Conservation (phyloP, 306 rosid species). For the Prunus persica region DNA sequence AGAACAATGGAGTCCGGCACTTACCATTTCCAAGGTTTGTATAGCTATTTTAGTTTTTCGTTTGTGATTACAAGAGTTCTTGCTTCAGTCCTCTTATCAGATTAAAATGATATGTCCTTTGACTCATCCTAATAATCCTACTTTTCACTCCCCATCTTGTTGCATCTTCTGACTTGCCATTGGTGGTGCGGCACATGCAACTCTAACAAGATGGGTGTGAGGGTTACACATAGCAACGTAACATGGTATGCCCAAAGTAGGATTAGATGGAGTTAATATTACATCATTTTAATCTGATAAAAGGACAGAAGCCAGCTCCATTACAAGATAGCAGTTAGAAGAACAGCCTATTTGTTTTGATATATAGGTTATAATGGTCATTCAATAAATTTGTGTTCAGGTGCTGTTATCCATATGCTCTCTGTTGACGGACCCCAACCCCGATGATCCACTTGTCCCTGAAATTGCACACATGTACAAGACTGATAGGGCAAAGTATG, state of each 20-base stretch:
- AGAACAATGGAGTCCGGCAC: constrained; percentile 89
- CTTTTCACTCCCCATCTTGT: background rate
- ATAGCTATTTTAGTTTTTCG: background rate
- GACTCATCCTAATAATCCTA: background rate
- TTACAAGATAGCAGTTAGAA: background rate
- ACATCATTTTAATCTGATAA: background rate
- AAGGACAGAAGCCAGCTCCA: background rate
- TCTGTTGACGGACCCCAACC: constrained; percentile 81
- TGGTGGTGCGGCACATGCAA: background rate
- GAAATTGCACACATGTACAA: constrained; percentile 95
- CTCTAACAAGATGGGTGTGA: background rate
- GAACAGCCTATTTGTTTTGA: background rate
- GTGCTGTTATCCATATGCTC: constrained; percentile 86
- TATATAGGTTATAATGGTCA: background rate
- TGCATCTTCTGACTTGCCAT: background rate
- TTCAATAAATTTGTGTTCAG: constrained; percentile 33
- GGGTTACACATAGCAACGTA: background rate
- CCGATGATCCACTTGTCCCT: constrained; percentile 86
- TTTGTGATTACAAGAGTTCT: background rate
- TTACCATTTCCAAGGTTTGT: constrained; percentile 84
- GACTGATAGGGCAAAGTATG: constrained; percentile 74
- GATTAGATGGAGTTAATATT: background rate
- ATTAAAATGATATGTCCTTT: background rate
- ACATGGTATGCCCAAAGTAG: background rate
- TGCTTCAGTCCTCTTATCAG: background rate